phyloP scores from a whole-genome alignment of 73 alveolate species.

The Tetrahymena thermophila region DNA sequence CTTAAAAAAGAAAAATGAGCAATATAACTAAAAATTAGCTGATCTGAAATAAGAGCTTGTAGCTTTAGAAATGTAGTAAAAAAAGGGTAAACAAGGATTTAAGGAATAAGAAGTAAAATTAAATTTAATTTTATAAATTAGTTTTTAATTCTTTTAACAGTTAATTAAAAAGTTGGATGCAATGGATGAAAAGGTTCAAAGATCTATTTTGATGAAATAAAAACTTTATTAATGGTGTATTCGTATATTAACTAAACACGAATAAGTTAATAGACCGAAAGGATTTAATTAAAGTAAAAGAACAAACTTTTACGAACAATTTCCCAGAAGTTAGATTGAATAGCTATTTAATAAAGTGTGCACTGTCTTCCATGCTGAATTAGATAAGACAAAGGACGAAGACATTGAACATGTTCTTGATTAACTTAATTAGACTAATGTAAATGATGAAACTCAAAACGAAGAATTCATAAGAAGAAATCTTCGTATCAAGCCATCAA shows the following conservation, averaged over 20 bases:
- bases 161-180: conserved; percentile 14
- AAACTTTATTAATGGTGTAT: conserved; percentile 28
- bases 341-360: not conserved
- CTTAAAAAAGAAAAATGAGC: conserved; percentile 64
- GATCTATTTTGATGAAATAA: conserved; percentile 29
- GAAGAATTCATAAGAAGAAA: conserved; percentile 30
- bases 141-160: too few species aligned
- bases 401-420: conserved; percentile 7
- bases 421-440: conserved; percentile 1
- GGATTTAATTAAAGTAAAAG: not conserved
- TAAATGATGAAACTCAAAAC: conserved; percentile 12
- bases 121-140: too few species aligned
- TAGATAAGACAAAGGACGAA: conserved; percentile 4
- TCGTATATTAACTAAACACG: conserved; percentile 20
- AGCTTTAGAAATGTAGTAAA: not conserved
- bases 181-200: conserved; percentile 34
- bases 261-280: not conserved
- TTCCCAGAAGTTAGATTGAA: conserved; percentile 13
- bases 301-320: conserved; percentile 6
- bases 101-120: conserved; percentile 6
- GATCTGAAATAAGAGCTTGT: not conserved
- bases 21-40: conserved; percentile 4
- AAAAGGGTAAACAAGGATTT: not conserved
- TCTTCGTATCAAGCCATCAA: conserved; percentile 22
- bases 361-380: not conserved